Evolutionary conservation across 2,329 filamentous ascomycete species (phyloP).

Genomic region (Aspergillus hiratsukae): DNA sequence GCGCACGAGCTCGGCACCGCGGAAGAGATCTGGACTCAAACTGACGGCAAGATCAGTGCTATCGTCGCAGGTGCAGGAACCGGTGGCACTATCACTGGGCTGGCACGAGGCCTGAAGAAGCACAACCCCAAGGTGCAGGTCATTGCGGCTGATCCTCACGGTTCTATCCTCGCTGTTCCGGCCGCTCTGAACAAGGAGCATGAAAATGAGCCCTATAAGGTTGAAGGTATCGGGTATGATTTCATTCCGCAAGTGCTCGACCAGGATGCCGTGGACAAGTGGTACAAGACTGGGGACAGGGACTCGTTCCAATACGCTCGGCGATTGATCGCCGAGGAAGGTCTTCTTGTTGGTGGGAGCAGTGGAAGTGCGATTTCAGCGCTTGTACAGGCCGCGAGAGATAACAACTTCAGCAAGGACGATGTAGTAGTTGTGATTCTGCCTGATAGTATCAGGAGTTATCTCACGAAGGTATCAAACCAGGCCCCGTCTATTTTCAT

Average conservation of each 20-base stretch:
- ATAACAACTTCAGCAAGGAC: constrained; percentile 70
- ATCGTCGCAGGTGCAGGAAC: constrained; percentile 91
- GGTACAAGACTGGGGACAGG: constrained; percentile 96
- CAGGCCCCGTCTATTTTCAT: constrained; percentile 1
- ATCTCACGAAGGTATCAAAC: constrained; percentile 70
- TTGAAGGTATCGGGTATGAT: constrained; percentile 97
- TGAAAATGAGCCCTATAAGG: constrained; percentile 85
- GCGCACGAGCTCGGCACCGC: constrained; percentile 94
- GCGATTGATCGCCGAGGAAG: constrained; percentile 87
- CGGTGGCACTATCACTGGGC: constrained; percentile 88
- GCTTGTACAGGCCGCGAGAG: constrained; percentile 69
- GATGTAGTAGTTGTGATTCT: constrained; percentile 88
- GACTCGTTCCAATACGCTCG: constrained; percentile 90
- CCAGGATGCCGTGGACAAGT: constrained; percentile 74
- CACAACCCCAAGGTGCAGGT: constrained; percentile 83
- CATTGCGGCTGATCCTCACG: constrained; percentile 86
- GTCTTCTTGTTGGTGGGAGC: constrained; percentile 86
- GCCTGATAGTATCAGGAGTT: constrained; percentile 94
- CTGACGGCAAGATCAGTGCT: constrained; percentile 72
- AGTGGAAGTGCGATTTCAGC: constrained; percentile 89
- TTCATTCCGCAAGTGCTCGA: constrained; percentile 94
- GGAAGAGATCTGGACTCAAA: constrained; percentile 94
- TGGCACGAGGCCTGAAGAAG: constrained; percentile 80
- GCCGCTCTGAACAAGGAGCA: constrained; percentile 72
- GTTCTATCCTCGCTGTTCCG: constrained; percentile 84